Percentiles rank a stretch among this genome's conserved stretches.
Conservation (phyloP, 1,284 basidiomycete species). For the Mycosarcoma mackinlayi region DNA sequence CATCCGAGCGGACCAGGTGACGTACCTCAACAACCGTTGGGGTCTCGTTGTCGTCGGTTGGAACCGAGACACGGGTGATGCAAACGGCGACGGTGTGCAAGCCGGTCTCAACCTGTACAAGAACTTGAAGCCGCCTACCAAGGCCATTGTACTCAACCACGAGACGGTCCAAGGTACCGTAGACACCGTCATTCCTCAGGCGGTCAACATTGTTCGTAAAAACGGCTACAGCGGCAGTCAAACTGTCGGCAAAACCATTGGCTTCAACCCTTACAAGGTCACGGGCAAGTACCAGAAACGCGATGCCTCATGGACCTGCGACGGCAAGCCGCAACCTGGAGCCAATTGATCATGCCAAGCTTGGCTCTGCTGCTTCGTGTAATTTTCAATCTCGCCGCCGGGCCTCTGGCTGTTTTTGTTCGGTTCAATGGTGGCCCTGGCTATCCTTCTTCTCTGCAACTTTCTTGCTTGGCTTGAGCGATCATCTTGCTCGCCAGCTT, state of each 20-base stretch:
- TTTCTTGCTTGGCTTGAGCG: slow-evolving; percentile 15
- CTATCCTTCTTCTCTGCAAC: background rate
- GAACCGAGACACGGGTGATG: slow-evolving; percentile 53
- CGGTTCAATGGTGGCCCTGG: slow-evolving; percentile 6
- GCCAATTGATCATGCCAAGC: background rate
- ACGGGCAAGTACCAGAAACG: slow-evolving; percentile 28
- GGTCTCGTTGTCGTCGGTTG: slow-evolving; percentile 52
- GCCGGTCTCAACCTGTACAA: slow-evolving; percentile 41
- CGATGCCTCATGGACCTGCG: slow-evolving; percentile 55
- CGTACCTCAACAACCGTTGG: slow-evolving; percentile 54
- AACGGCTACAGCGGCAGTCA: slow-evolving; percentile 52
- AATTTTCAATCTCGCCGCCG: background rate
- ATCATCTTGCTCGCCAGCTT: slow-evolving; percentile 12
- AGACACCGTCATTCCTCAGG: slow-evolving; percentile 46
- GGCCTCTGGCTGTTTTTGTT: background rate
- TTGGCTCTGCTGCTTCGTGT: background rate
- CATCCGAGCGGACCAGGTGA: slow-evolving; percentile 38
- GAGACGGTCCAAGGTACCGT: slow-evolving; percentile 53
- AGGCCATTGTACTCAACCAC: slow-evolving; percentile 60
- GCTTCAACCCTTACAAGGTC: slow-evolving; percentile 59
- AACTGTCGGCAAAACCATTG: slow-evolving; percentile 46
- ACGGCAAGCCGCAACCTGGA: slow-evolving; percentile 45
- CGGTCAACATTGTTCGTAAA: slow-evolving; percentile 45
- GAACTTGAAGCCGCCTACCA: slow-evolving; percentile 38
- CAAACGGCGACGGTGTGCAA: slow-evolving; percentile 35